Evolutionary conservation across 352 stramenopile genomes (phyloP), one percentile per base, ranked within the genome.

Genomic region (Phytopythium ostracodes): DNA sequence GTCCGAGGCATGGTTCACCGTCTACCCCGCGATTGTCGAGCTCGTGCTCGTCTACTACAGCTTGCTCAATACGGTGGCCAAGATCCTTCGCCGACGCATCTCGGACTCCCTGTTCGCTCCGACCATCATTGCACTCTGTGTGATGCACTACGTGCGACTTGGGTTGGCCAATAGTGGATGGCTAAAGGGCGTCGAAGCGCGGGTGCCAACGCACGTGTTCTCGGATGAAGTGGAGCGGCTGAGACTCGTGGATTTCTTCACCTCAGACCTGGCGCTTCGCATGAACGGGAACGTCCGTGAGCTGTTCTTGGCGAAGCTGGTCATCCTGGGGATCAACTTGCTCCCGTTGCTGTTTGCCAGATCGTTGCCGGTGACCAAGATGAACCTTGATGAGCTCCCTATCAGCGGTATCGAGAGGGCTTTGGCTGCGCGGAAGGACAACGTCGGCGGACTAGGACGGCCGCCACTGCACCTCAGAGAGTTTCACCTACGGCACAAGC

Each of bases 51-150:
- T 33, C 29, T 33, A 33, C 29, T 33, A 33, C 29, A 33, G 29
- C 33, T 2, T 80, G n/a, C 62, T 79, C 27, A 78, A 84, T 43
- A 22, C 56, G 10, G 27, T 67, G 6, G 65, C 56, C 0, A 78
- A 78, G 64, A 22, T 68, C 1, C 31, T 60, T 1, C 67, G 68
- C 8, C 65, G 75, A 4, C 70, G 75, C 6, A 56, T 75, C 17
- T 70, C 59, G 31, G 73, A 76, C 42, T 47, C 47, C 2, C 29
- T 77, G 1, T 78, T 78, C 38, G 65, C 62, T 2, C 73, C 73
- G 22, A 77, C 70, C 5, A 43, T 79, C 0, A 24, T 71, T 0
- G 8, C 55, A 2, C 54, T 81, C 8, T 72, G 52, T 1, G 8
- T 78, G 0, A 17, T 75, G 14, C 73, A 81, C 58, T 63, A 55